A percentile compares a stretch with the other conserved stretches of the same genome.
Evolutionary conservation across 1,284 basidiomycete species (phyloP).

Genomic region (Schizopora paradoxa): DNA sequence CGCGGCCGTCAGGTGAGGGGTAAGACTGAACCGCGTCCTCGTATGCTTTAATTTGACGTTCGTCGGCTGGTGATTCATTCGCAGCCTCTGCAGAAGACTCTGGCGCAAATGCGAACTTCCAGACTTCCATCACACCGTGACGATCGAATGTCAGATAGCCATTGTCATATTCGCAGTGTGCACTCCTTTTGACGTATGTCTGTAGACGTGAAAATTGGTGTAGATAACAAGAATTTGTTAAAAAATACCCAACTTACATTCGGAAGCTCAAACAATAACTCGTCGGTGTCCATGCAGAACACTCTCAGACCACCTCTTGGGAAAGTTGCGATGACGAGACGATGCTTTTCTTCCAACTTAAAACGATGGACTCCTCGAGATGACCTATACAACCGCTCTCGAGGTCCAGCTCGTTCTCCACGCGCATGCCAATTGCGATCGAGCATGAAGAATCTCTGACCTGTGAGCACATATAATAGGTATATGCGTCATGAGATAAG

Average conservation of each 20-base stretch:
- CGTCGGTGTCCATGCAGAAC: conserved; percentile 42
- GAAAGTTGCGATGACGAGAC: conserved; percentile 53
- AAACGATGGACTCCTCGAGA: conserved; percentile 56
- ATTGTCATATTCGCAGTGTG: conserved; percentile 69
- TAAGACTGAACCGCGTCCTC: conserved; percentile 13
- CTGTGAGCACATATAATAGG: conserved; percentile 29
- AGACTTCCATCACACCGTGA: conserved; percentile 57
- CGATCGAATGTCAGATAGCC: conserved; percentile 71
- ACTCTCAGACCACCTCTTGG: conserved; percentile 50
- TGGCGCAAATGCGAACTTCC: no score
- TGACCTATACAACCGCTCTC: not conserved
- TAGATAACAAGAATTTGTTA: not conserved
- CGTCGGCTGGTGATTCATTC: conserved; percentile 27
- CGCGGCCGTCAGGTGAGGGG: conserved; percentile 22
- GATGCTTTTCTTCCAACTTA: conserved; percentile 59
- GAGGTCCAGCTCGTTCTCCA: conserved; percentile 28
- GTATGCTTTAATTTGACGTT: conserved; percentile 28
- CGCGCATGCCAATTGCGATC: conserved; percentile 53
- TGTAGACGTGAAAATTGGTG: conserved; percentile 23
- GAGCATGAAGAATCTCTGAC: conserved; percentile 39
- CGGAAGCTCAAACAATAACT: conserved; percentile 53
- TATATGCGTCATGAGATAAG: conserved; percentile 5
- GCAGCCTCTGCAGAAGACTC: no score
- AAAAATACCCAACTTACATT: conserved; percentile 26
- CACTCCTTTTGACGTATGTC: conserved; percentile 49